phyloP scores from a whole-genome alignment of 306 rosid genomes.

The Citrullus colocynthis region DNA sequence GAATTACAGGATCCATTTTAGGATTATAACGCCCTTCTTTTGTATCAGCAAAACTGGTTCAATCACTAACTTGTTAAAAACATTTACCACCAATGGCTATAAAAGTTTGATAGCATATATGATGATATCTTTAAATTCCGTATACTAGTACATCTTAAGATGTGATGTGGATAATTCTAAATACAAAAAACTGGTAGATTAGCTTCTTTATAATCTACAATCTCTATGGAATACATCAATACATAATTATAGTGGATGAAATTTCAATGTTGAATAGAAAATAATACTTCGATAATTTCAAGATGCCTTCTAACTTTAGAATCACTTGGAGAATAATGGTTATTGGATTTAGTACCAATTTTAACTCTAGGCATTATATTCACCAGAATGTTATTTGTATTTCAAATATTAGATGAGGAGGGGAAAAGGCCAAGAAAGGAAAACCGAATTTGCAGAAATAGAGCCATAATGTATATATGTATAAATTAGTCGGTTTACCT shows the following conservation, averaged over 20 bases:
- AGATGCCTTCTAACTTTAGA: neutral
- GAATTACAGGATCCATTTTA: slow-evolving; percentile 76
- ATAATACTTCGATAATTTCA: neutral
- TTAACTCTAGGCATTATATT: neutral
- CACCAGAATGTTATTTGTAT: neutral
- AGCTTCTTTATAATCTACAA: neutral
- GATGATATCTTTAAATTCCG: neutral
- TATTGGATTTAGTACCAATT: neutral
- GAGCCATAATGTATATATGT: neutral
- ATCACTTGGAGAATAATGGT: neutral
- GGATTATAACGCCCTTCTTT: slow-evolving; percentile 97
- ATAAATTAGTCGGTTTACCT: slow-evolving; percentile 36
- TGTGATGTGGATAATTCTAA: neutral
- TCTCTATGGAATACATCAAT: neutral
- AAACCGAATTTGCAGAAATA: neutral
- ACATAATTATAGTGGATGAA: neutral
- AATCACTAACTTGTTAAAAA: slow-evolving; percentile 9
- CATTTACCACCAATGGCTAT: neutral
- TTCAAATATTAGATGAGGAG: neutral
- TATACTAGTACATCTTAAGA: neutral
- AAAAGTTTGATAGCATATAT: neutral
- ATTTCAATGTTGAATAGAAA: neutral
- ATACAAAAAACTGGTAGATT: neutral
- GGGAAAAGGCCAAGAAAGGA: neutral
- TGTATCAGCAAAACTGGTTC: slow-evolving; percentile 82